Evolutionary conservation across 2,329 filamentous ascomycete genomes (phyloP).

Genomic region (Stagonosporopsis rhizophila): DNA sequence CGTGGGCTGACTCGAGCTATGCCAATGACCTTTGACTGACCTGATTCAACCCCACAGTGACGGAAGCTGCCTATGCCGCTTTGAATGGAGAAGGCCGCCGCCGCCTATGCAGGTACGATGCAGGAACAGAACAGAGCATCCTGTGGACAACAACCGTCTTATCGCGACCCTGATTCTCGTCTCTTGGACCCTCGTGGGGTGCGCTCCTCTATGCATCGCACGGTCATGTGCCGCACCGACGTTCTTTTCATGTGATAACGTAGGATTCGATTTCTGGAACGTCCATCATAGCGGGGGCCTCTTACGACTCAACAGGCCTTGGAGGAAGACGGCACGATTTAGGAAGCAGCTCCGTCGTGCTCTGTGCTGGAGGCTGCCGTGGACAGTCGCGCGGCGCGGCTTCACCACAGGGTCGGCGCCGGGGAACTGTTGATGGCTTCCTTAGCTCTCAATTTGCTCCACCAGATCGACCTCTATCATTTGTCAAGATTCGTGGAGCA

Average conservation of each 20-base stretch:
- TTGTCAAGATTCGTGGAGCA: conserved; percentile 40
- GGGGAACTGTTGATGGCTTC: conserved; percentile 50
- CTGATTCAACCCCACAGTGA: conserved; percentile 40
- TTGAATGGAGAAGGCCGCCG: conserved; percentile 30
- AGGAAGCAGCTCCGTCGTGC: conserved; percentile 35
- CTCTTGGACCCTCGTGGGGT: conserved; percentile 16
- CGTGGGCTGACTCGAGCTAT: conserved; percentile 32
- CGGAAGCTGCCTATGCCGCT: conserved; percentile 28
- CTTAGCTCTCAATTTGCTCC: conserved; percentile 42
- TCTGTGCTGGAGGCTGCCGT: conserved; percentile 35
- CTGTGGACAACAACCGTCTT: conserved; percentile 21
- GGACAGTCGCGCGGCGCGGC: conserved; percentile 29
- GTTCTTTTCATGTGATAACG: conserved; percentile 17
- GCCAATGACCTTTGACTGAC: conserved; percentile 35
- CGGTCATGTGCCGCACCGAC: conserved; percentile 13
- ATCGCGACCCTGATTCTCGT: conserved; percentile 22
- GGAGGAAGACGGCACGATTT: conserved; percentile 38
- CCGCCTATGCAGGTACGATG: conserved; percentile 52
- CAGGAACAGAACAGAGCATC: conserved; percentile 46
- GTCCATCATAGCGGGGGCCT: conserved; percentile 37
- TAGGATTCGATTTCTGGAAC: conserved; percentile 40
- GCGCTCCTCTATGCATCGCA: conserved; percentile 11
- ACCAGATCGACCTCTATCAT: conserved; percentile 47
- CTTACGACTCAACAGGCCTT: conserved; percentile 37
- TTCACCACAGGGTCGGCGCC: conserved; percentile 44